Evolutionary conservation across 1,284 basidiomycete species (phyloP).

Genomic region (Sporisorium sorghi): DNA sequence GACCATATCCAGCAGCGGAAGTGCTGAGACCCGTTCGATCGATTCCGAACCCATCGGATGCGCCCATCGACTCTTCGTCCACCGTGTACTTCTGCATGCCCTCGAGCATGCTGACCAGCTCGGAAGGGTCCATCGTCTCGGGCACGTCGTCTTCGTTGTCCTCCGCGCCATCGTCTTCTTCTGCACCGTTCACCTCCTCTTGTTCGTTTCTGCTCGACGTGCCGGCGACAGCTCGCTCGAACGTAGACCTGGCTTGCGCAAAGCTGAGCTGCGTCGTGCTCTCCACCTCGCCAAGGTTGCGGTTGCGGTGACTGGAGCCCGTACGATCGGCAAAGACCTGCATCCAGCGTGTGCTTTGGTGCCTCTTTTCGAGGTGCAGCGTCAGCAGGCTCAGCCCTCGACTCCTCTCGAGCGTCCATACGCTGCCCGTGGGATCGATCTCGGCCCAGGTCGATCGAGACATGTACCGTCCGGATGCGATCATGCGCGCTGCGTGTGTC

Average conservation of each 20-base stretch:
- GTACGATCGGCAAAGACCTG: conserved; percentile 76
- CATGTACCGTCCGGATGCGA: conserved; percentile 45
- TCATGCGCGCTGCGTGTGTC: conserved; percentile 27
- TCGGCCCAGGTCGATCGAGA: conserved; percentile 58
- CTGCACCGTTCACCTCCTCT: conserved; percentile 14
- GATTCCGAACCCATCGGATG: conserved; percentile 71
- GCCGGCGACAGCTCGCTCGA: conserved; percentile 20
- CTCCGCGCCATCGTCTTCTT: conserved; percentile 63
- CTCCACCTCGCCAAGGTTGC: not conserved
- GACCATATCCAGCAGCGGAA: conserved; percentile 23
- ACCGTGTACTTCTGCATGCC: conserved; percentile 85
- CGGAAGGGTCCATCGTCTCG: conserved; percentile 87
- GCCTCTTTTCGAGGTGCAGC: conserved; percentile 61
- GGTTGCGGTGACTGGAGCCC: not conserved
- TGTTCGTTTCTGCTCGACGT: conserved; percentile 1
- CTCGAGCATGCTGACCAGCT: conserved; percentile 82
- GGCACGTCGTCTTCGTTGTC: conserved; percentile 77
- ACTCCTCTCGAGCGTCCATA: conserved; percentile 58
- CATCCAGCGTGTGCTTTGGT: conserved; percentile 80
- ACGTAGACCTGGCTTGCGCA: conserved; percentile 16
- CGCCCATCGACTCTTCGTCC: conserved; percentile 72
- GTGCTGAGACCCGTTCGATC: conserved; percentile 23
- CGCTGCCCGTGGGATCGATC: conserved; percentile 50
- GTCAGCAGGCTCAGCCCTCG: conserved; percentile 43
- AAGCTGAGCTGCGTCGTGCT: conserved; percentile 34